A percentile compares a stretch with the other conserved stretches of the same genome.
phyloP scores from a whole-genome alignment of 2,329 filamentous ascomycete genomes.

The Plectosphaerella plurivora region DNA sequence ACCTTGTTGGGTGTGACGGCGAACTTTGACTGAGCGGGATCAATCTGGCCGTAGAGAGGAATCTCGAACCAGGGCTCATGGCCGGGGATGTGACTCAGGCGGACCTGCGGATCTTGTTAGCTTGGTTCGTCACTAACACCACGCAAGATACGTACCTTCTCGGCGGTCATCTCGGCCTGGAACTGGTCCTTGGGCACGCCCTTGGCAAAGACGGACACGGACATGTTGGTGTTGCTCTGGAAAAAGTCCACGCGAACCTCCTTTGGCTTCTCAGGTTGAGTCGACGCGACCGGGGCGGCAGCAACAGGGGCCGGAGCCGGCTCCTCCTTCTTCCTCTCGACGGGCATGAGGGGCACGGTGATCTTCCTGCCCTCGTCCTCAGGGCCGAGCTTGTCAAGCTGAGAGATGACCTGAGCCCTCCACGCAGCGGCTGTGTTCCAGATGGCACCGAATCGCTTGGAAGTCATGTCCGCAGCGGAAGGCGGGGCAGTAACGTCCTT shows the following conservation, averaged over 20 bases:
- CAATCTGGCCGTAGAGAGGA: constrained; percentile 59
- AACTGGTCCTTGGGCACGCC: constrained; percentile 34
- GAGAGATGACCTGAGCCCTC: constrained; percentile 41
- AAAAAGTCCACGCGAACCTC: constrained; percentile 24
- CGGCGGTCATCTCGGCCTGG: constrained; percentile 25
- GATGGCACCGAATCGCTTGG: constrained; percentile 17
- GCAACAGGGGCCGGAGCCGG: constrained; percentile 6
- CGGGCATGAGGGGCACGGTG: constrained; percentile 21
- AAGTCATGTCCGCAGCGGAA: constrained; percentile 7
- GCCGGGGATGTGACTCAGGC: constrained; percentile 12
- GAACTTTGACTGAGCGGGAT: constrained; percentile 54
- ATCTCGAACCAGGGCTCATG: constrained; percentile 11
- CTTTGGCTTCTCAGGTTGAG: constrained; percentile 18
- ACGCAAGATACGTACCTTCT: constrained; percentile 8
- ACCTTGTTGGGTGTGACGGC: constrained; percentile 73
- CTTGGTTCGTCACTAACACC: background rate
- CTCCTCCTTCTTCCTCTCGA: constrained; percentile 16
- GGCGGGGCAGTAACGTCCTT: constrained; percentile 22
- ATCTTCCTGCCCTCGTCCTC: constrained; percentile 43
- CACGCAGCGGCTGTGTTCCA: constrained; percentile 39
- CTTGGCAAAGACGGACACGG: constrained; percentile 38
- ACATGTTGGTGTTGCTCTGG: constrained; percentile 27
- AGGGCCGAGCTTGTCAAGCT: constrained; percentile 37
- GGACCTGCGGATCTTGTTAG: constrained; percentile 4
- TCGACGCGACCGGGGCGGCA: background rate